Evolutionary conservation across 345 rosid genomes (phyloP).

Genomic region (Arabis alpina): DNA sequence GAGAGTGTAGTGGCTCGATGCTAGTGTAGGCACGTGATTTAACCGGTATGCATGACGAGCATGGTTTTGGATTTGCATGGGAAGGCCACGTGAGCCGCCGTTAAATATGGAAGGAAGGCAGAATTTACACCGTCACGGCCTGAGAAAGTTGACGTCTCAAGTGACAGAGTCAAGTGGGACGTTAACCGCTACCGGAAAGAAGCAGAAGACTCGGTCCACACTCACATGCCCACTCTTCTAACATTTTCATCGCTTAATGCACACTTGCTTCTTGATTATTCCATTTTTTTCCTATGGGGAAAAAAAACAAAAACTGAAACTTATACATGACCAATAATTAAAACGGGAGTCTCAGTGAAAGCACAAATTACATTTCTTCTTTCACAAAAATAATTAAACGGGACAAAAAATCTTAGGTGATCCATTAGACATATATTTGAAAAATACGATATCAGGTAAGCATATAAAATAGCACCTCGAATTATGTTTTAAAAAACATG

Average conservation of each 20-base stretch:
- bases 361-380: too few relatives aligned
- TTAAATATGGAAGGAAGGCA: constrained; percentile 34
- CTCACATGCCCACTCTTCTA: constrained; percentile 15
- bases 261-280: too few relatives aligned
- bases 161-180: constrained; percentile 40
- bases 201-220: constrained; percentile 36
- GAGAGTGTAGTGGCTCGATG: constrained; percentile 15
- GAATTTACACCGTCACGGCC: constrained; percentile 15
- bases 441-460: too few relatives aligned
- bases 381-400: too few relatives aligned
- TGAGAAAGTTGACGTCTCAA: constrained; percentile 39
- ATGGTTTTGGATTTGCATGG: constrained; percentile 30
- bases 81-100: constrained; percentile 38
- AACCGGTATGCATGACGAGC: constrained; percentile 11
- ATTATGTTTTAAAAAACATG: too few relatives aligned
- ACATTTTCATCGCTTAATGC: neutral
- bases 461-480: too few relatives aligned
- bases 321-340: too few relatives aligned
- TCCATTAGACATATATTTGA: too few relatives aligned
- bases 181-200: constrained; percentile 42
- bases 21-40: constrained; percentile 28
- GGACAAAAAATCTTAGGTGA: too few relatives aligned
- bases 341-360: too few relatives aligned
- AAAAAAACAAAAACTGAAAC: too few relatives aligned
- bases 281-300: too few relatives aligned